Evolutionary conservation across 805 yeast species (phyloP).

Genomic region (Isabelozyma gotoi): DNA sequence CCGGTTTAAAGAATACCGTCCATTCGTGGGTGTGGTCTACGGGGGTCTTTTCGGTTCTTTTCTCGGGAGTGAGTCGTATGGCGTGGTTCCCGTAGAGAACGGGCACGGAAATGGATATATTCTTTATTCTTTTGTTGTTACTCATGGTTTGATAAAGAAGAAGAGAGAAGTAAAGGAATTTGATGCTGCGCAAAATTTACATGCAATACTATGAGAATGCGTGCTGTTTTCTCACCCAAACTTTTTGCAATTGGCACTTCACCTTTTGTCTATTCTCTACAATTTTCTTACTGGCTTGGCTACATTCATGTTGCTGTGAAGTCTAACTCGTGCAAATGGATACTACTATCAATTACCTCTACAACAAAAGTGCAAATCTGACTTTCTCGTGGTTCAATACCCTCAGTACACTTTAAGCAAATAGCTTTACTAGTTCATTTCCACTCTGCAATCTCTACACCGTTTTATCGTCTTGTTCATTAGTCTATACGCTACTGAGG

Average conservation of each 20-base stretch:
- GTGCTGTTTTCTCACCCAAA: too few species aligned
- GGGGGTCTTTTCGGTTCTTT: conserved; percentile 48
- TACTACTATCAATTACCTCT: too few species aligned
- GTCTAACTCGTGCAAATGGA: too few species aligned
- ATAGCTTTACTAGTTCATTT: too few species aligned
- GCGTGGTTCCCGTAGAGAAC: conserved; percentile 43
- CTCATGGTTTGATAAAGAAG: conserved; percentile 10
- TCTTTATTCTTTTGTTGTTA: conserved; percentile 23
- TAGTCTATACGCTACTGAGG: conserved; percentile 48
- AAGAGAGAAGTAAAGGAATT: not conserved
- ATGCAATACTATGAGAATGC: not conserved
- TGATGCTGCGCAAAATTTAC: not conserved
- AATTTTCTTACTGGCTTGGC: too few species aligned
- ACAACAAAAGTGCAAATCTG: too few species aligned
- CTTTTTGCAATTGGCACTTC: too few species aligned
- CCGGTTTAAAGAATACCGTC: conserved; percentile 91
- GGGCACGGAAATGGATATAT: conserved; percentile 42
- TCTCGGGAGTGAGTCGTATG: conserved; percentile 34
- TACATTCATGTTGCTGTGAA: too few species aligned
- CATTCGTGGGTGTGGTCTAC: conserved; percentile 92
- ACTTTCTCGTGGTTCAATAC: not conserved
- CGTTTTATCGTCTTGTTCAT: not conserved
- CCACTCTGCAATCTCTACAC: not conserved
- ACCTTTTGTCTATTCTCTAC: too few species aligned
- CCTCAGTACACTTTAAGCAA: too few species aligned